These are phyloP conservation scores for Colletotrichum sp. DNA, from an alignment of 2,329 filamentous ascomycete genomes.

Conservation along the genomic window DNA sequence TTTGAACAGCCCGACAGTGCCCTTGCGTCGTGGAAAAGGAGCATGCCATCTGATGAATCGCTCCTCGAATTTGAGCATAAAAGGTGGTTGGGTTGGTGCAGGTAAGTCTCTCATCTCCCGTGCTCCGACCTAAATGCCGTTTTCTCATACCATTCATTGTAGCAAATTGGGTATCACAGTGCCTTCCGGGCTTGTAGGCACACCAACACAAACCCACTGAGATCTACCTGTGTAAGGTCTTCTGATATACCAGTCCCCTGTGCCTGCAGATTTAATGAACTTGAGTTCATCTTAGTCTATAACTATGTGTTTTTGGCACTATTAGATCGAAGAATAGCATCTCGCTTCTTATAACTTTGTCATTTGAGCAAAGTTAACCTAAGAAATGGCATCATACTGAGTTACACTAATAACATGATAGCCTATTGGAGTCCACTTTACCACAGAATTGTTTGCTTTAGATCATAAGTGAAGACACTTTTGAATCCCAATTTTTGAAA, in stretches of 20 bases:
- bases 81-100: neutral
- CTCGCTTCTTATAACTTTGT: accelerated
- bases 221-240: neutral
- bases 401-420: neutral
- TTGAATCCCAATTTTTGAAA: neutral
- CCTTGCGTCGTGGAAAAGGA: neutral
- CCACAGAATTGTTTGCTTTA: accelerated
- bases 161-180: neutral
- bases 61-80: neutral
- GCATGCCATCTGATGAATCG: neutral
- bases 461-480: too few species aligned
- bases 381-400: neutral
- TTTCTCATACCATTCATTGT: neutral
- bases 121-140: neutral
- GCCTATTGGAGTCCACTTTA: neutral
- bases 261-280: neutral
- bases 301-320: neutral
- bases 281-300: accelerated
- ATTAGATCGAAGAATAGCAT: neutral
- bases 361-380: neutral
- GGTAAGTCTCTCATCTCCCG: neutral
- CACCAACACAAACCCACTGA: neutral
- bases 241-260: accelerated
- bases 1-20: neutral
- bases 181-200: neutral